phyloP scores from a whole-genome alignment of 2,329 filamentous ascomycete species.

The Tolypocladium amazonense region DNA sequence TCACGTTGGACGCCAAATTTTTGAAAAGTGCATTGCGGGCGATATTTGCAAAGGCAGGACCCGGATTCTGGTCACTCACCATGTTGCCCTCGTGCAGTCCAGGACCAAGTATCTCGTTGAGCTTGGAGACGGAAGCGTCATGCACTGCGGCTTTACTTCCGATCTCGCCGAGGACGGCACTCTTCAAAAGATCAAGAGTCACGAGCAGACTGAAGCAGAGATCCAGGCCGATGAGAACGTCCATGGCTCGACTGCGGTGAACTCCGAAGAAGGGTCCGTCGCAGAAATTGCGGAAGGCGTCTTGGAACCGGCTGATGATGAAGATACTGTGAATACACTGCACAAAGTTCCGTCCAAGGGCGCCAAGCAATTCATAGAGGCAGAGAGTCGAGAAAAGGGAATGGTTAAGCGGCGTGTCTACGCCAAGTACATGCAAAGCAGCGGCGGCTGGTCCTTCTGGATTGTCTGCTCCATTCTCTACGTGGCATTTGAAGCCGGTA shows the following conservation, averaged over 20 bases:
- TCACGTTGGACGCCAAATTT: constrained; percentile 70
- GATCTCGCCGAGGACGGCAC: constrained; percentile 51
- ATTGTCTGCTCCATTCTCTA: constrained; percentile 41
- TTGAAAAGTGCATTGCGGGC: constrained; percentile 64
- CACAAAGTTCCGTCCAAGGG: constrained; percentile 40
- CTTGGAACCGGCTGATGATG: constrained; percentile 25
- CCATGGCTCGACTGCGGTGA: constrained; percentile 35
- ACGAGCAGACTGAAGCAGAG: constrained; percentile 37
- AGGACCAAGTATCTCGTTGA: constrained; percentile 66
- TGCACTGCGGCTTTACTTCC: constrained; percentile 52
- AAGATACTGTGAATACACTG: constrained; percentile 26
- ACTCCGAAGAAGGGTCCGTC: constrained; percentile 39
- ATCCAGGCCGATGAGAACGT: constrained; percentile 36
- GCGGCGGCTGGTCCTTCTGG: constrained; percentile 55
- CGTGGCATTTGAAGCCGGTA: constrained; percentile 40
- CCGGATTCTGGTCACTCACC: constrained; percentile 70
- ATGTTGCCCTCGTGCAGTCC: constrained; percentile 60
- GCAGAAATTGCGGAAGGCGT: constrained; percentile 25
- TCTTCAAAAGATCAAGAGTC: constrained; percentile 45
- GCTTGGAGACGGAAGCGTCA: constrained; percentile 56
- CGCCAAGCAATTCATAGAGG: constrained; percentile 64
- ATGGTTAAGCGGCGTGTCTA: constrained; percentile 61
- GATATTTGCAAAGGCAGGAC: constrained; percentile 60
- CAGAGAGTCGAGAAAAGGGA: constrained; percentile 62
- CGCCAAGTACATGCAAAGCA: constrained; percentile 52